A percentile compares a stretch with the other conserved stretches of the same genome.
phyloP scores from a whole-genome alignment of 1,139 yeast species.

The Yamadazyma oceani region DNA sequence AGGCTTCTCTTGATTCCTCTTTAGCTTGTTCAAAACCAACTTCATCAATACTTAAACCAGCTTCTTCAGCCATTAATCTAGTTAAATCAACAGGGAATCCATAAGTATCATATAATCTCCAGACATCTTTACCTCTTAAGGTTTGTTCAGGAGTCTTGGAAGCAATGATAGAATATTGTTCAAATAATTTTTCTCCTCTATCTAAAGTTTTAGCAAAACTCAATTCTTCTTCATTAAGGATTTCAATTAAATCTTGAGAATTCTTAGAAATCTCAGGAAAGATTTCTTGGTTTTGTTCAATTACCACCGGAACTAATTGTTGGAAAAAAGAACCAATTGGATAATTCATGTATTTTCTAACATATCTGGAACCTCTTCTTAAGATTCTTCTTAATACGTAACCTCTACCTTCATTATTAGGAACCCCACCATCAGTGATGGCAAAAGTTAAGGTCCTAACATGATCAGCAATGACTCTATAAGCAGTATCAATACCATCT shows the following conservation, averaged over 20 bases:
- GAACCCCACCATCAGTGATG: conserved; percentile 97
- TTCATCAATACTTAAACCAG: conserved; percentile 90
- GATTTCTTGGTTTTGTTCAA: conserved; percentile 80
- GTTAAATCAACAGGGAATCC: conserved; percentile 99
- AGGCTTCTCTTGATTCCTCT: conserved; percentile 87
- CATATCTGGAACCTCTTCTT: conserved; percentile 97
- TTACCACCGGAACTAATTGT: conserved; percentile 87
- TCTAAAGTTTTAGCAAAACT: conserved; percentile 94
- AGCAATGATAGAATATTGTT: conserved; percentile 86
- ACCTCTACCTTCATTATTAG: conserved; percentile 98
- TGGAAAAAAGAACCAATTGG: conserved; percentile 95
- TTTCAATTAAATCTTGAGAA: conserved; percentile 78
- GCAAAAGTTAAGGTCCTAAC: conserved; percentile 97
- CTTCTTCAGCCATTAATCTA: conserved; percentile 97
- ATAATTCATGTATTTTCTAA: conserved; percentile 91
- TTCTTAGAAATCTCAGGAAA: conserved; percentile 88
- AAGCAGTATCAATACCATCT: conserved; percentile 97
- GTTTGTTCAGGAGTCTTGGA: conserved; percentile 72
- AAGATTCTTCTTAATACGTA: conserved; percentile 94
- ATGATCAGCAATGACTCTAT: conserved; percentile 97
- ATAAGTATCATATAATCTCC: conserved; percentile 98
- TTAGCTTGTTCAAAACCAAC: conserved; percentile 88
- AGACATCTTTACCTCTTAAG: conserved; percentile 89
- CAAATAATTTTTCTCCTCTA: conserved; percentile 96
- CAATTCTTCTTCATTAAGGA: conserved; percentile 91